Evolutionary conservation across 192 early-diverging fungal species (phyloP), one percentile per base, ranked within the genome.

Genomic region (Dissophora ornata): DNA sequence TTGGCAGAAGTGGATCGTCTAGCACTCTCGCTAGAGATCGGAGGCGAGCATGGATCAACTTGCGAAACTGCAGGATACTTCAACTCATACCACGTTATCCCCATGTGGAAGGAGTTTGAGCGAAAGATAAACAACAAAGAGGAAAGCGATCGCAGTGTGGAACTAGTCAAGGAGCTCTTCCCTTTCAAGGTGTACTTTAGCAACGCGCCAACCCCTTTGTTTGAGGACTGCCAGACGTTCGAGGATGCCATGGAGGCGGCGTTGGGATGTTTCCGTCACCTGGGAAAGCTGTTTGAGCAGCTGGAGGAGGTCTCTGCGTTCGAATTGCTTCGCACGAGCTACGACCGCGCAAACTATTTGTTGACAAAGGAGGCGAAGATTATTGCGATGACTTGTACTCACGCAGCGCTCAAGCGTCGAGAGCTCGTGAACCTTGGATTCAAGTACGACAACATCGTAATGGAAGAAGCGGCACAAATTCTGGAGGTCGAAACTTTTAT

Each of bases 381-480:
- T 22, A 92, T 98, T 56, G 97, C 96, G 24, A 93, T 99, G 92
- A 99, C 98, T 0, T 97, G 95, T 80, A 98, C 96, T 0, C 94
- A 99, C 68, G 96, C 96, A 13, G 94, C 97, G 6, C 85, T 99
- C 40, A 95, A 95, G 67, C 85, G 94, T 30, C 82, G 87, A 2
- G 97, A 98, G 74, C 81, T 99, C 9, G 84, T 91, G n/a, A 77
- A 82, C 15, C 84, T 98, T 34, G 94, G 96, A 13, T 96, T 99
- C 90, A 91, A 95, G 57, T 98, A 95, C 79, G 94, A 98, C 67
- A 95, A 87, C 48, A 90, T 99, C 18, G 85, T 99, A 26, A 96
- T 99, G 91, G 98, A 99, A 82, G 98, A 99, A 75, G 91, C 95
- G 1, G 97, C 94, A 13, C 96, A 98, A 73, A 90, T 98, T 22